A percentile compares a stretch with the other conserved stretches of the same genome.
Evolutionary conservation across 441 rosid genomes (phyloP).

Genomic region (Arabidopsis lyrata): DNA sequence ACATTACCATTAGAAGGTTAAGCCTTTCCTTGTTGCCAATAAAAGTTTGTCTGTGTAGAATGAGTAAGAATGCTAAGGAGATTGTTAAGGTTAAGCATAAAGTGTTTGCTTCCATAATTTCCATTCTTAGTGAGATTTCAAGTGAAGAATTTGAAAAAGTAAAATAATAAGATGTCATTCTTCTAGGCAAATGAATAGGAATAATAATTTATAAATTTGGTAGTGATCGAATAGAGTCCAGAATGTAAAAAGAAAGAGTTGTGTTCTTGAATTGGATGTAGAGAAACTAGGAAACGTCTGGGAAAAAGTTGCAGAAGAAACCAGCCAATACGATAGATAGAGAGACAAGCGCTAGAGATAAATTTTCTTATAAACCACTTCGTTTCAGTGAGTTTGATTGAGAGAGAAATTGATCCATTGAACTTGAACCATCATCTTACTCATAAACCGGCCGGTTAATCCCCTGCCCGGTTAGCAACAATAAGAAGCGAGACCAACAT

Average conservation of each 20-base stretch:
- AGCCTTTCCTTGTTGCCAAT: conserved; percentile 3
- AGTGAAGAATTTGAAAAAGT: conserved; percentile 3
- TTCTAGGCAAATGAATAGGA: conserved; percentile 2
- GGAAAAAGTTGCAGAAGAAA: conserved; percentile 88
- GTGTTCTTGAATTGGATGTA: conserved; percentile 34
- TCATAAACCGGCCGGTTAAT: conserved; percentile 26
- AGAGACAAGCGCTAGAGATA: no score
- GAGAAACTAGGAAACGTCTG: conserved; percentile 88
- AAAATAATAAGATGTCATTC: neutral
- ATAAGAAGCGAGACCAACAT: neutral
- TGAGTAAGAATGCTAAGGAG: neutral
- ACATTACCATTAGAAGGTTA: conserved; percentile 4
- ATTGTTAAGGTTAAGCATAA: conserved; percentile 14
- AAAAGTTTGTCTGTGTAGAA: neutral
- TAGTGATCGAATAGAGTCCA: neutral
- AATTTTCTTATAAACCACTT: no score
- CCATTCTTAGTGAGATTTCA: conserved; percentile 21
- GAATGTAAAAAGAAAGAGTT: neutral
- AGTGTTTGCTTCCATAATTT: neutral
- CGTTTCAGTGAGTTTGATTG: neutral
- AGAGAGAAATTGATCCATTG: neutral
- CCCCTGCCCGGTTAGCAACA: conserved; percentile 21
- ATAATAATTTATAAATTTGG: neutral
- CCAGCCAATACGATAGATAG: conserved; percentile 65
- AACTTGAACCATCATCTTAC: neutral